Evolutionary conservation across 805 yeast genomes (phyloP).

Genomic region (Lachancea sp.): DNA sequence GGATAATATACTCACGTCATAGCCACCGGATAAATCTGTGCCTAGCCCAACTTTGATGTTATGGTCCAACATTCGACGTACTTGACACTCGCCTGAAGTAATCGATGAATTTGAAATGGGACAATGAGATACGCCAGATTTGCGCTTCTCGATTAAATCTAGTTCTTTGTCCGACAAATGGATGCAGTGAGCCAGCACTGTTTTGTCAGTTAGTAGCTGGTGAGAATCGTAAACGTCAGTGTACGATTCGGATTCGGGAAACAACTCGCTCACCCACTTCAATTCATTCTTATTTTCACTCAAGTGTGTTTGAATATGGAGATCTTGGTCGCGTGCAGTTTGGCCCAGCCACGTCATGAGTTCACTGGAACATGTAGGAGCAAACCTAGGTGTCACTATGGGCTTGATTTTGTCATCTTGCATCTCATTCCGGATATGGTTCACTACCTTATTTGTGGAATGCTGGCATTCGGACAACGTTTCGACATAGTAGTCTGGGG

Average conservation of each 20-base stretch:
- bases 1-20: constrained; percentile 54
- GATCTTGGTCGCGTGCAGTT: constrained; percentile 39
- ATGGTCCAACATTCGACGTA: constrained; percentile 58
- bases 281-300: constrained; percentile 75
- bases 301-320: constrained; percentile 87
- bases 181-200: constrained; percentile 86
- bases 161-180: constrained; percentile 66
- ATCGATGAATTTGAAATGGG: constrained; percentile 86
- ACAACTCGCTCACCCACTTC: constrained; percentile 60
- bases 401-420: constrained; percentile 52
- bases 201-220: constrained; percentile 52
- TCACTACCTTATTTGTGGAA: constrained; percentile 50
- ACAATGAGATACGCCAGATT: constrained; percentile 82
- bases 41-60: constrained; percentile 76
- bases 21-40: constrained; percentile 76
- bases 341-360: constrained; percentile 59
- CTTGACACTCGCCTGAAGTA: constrained; percentile 85
- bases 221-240: constrained; percentile 70
- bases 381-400: constrained; percentile 87
- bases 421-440: constrained; percentile 53
- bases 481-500: constrained; percentile 67
- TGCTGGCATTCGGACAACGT: constrained; percentile 46
- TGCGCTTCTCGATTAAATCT: constrained; percentile 43
- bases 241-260: constrained; percentile 64
- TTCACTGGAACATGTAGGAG: constrained; percentile 72